Percentiles rank a stretch among this genome's conserved stretches.
phyloP scores from a whole-genome alignment of 2,329 filamentous ascomycete genomes.

The Boeremia exigua region DNA sequence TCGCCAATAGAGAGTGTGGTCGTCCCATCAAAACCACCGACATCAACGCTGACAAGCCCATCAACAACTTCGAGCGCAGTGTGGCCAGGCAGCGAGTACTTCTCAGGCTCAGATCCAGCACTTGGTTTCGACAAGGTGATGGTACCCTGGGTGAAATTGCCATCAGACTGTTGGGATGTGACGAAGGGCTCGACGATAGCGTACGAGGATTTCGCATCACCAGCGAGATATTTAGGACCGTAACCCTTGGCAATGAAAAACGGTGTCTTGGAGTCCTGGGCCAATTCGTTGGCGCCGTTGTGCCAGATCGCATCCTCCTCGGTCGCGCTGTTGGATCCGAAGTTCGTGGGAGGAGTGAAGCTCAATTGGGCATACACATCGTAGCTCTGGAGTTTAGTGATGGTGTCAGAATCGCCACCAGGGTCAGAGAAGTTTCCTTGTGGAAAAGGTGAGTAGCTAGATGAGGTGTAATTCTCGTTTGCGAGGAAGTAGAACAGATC shows the following conservation, averaged over 20 bases:
- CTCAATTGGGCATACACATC: constrained; percentile 54
- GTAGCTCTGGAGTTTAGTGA: constrained; percentile 46
- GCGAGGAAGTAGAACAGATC: constrained; percentile 53
- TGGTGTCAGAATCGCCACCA: constrained; percentile 39
- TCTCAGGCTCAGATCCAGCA: constrained; percentile 23
- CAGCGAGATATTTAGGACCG: constrained; percentile 55
- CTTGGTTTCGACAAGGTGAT: constrained; percentile 48
- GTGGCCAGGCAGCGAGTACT: constrained; percentile 38
- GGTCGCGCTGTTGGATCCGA: constrained; percentile 50
- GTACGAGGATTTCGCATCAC: constrained; percentile 39
- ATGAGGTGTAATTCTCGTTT: constrained; percentile 44
- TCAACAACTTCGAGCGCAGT: constrained; percentile 51
- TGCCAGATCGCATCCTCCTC: constrained; percentile 48
- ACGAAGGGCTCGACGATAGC: constrained; percentile 55
- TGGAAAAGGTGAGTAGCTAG: constrained; percentile 47
- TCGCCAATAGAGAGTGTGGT: constrained; percentile 46
- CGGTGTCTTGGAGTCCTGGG: constrained; percentile 39
- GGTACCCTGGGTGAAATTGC: constrained; percentile 54
- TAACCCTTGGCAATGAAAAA: constrained; percentile 56
- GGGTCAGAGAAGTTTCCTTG: constrained; percentile 37
- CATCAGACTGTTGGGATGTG: constrained; percentile 48
- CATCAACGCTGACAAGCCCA: constrained; percentile 44
- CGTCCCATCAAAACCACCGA: constrained; percentile 35
- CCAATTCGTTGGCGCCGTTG: constrained; percentile 45
- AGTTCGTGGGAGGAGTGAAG: constrained; percentile 50